These are phyloP conservation scores for Phytophthora foliorum DNA, from an alignment of 352 stramenopile genomes.

Conservation along the genomic window DNA sequence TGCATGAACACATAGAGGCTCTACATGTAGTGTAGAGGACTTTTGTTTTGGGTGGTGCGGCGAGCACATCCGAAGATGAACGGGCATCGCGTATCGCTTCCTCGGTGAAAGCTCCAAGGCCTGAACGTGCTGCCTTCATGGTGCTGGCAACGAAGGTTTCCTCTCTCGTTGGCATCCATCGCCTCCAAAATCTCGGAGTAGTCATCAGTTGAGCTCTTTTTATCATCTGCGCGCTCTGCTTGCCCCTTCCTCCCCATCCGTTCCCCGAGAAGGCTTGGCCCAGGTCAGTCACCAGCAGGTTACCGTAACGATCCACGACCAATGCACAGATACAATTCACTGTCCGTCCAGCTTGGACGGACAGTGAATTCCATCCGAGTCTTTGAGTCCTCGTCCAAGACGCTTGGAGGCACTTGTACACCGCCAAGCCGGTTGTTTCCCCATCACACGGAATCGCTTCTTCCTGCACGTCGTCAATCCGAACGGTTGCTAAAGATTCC, in stretches of 20 bases:
- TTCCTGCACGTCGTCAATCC: too few relatives aligned
- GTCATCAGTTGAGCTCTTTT: conserved; percentile 12
- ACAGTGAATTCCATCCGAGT: not conserved
- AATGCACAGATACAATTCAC: conserved; percentile 7
- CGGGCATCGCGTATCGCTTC: conserved; percentile 3
- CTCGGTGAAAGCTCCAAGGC: not conserved
- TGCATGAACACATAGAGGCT: conserved; percentile 12
- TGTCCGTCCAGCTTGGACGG: not conserved
- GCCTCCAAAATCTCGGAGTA: not conserved
- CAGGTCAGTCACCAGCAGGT: conserved; percentile 4
- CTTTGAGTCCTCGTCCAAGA: too few relatives aligned
- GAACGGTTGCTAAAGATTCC: too few relatives aligned
- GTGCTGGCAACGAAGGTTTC: not conserved
- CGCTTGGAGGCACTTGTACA: conserved; percentile 8
- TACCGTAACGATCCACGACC: conserved; percentile 6
- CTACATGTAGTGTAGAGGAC: conserved; percentile 19
- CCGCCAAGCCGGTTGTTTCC: conserved; percentile 12
- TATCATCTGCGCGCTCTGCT: conserved; percentile 8
- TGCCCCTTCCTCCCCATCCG: conserved; percentile 12
- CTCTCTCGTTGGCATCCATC: not conserved
- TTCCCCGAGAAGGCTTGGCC: conserved; percentile 11
- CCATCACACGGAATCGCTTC: conserved; percentile 5
- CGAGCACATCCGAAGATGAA: conserved; percentile 21
- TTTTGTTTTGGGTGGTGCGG: conserved; percentile 19
- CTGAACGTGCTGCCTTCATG: not conserved